These are phyloP conservation scores for Stachybotrys chlorohalonatus DNA, from an alignment of 2,329 filamentous ascomycete species.

Conservation along the genomic window DNA sequence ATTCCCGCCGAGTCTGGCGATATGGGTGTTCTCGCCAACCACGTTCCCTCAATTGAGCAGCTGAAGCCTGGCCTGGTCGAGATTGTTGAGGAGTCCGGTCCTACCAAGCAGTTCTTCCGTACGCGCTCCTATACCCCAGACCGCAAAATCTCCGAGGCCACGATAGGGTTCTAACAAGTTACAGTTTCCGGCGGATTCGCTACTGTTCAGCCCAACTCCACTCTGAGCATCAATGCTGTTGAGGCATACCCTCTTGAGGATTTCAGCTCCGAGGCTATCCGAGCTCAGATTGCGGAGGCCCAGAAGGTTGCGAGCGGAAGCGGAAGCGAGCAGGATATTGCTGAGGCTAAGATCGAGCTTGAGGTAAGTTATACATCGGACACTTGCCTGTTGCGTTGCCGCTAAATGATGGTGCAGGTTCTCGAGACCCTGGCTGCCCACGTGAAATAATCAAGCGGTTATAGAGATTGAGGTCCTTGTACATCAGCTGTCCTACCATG, in stretches of 20 bases:
- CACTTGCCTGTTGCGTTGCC: not conserved
- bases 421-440: slow-evolving; percentile 74
- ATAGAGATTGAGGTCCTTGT: slow-evolving; percentile 29
- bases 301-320: slow-evolving; percentile 87
- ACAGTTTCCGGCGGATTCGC: slow-evolving; percentile 94
- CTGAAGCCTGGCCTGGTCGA: slow-evolving; percentile 94
- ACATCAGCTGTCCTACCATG: slow-evolving; percentile 29
- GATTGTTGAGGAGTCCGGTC: slow-evolving; percentile 85
- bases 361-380: slow-evolving; percentile 53
- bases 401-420: slow-evolving; percentile 48
- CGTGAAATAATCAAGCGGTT: slow-evolving; percentile 62
- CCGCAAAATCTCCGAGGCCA: not conserved
- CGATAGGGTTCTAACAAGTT: slow-evolving; percentile 9
- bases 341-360: slow-evolving; percentile 97
- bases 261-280: slow-evolving; percentile 87
- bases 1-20: slow-evolving; percentile 95
- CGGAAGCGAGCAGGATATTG: slow-evolving; percentile 94
- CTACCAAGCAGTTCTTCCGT: slow-evolving; percentile 97
- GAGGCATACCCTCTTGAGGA: slow-evolving; percentile 93
- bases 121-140: slow-evolving; percentile 34
- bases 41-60: slow-evolving; percentile 98
- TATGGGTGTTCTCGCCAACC: slow-evolving; percentile 98
- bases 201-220: slow-evolving; percentile 88
- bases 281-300: slow-evolving; percentile 83
- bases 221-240: slow-evolving; percentile 95